Percentiles rank a stretch among this genome's conserved stretches.
phyloP scores from a whole-genome alignment of 441 rosid species.

The Eruca vesicaria region DNA sequence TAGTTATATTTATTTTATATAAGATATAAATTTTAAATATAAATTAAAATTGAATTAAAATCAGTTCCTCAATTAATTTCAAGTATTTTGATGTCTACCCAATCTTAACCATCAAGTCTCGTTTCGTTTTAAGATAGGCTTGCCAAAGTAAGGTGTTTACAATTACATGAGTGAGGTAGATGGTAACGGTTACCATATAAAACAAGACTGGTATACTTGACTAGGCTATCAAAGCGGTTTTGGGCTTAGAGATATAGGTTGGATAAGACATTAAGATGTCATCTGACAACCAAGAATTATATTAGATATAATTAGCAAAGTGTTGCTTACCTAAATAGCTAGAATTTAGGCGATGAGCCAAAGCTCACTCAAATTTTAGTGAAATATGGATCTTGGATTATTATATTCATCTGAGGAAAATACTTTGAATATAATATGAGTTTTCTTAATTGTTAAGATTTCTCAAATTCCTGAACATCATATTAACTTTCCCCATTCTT shows the following conservation, averaged over 20 bases:
- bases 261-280: background rate
- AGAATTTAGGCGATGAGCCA: background rate
- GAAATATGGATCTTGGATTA: background rate
- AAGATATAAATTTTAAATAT: background rate
- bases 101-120: background rate
- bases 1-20: background rate
- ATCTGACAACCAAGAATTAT: background rate
- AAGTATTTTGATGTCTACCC: background rate
- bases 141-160: background rate
- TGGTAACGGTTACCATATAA: background rate
- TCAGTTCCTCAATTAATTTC: background rate
- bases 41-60: background rate
- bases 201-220: background rate
- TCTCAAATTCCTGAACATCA: background rate
- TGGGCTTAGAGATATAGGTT: background rate
- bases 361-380: background rate
- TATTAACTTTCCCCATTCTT: too few relatives aligned
- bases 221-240: background rate
- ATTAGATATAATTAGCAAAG: background rate
- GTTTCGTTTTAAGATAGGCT: background rate
- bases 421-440: background rate
- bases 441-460: background rate
- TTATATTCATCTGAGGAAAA: background rate
- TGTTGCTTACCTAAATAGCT: too few relatives aligned
- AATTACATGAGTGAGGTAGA: background rate